Conservation (phyloP, 345 rosid species). For the Sisymbrium irio region DNA sequence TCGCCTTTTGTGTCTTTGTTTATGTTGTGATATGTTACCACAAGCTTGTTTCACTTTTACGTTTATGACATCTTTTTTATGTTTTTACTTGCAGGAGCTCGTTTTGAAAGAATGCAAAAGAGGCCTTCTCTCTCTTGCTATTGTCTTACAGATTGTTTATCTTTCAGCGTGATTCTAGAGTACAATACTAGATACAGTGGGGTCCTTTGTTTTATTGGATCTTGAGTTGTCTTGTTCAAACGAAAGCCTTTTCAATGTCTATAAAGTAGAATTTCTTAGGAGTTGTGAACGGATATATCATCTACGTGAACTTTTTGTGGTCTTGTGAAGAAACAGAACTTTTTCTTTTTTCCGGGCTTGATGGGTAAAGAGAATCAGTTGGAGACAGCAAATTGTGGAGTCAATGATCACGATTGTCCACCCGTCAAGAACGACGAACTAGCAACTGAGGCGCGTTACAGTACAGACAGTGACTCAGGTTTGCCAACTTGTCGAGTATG, state of each 20-base stretch:
- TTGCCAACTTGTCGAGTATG: constrained; percentile 84
- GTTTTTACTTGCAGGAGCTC: constrained; percentile 26
- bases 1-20: not conserved
- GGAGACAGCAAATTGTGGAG: constrained; percentile 42
- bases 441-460: constrained; percentile 40
- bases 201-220: constrained; percentile 21
- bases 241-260: not conserved
- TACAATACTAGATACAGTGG: constrained; percentile 1
- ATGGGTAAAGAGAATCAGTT: constrained; percentile 67
- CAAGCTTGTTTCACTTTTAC: not conserved
- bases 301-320: constrained; percentile 12
- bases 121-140: not conserved
- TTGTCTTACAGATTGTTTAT: constrained; percentile 1
- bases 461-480: constrained; percentile 72
- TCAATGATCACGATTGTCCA: constrained; percentile 38
- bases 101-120: constrained; percentile 20
- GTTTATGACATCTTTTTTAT: constrained; percentile 6
- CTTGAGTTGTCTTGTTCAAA: constrained; percentile 23
- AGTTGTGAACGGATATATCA: constrained; percentile 13
- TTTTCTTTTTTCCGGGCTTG: constrained; percentile 25
- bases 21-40: not conserved
- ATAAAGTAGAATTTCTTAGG: not conserved
- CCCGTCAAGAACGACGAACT: constrained; percentile 45
- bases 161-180: constrained; percentile 4
- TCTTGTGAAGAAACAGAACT: constrained; percentile 23